Conservation (phyloP, 352 stramenopile genomes). For the Phytopythium vexans region DNA sequence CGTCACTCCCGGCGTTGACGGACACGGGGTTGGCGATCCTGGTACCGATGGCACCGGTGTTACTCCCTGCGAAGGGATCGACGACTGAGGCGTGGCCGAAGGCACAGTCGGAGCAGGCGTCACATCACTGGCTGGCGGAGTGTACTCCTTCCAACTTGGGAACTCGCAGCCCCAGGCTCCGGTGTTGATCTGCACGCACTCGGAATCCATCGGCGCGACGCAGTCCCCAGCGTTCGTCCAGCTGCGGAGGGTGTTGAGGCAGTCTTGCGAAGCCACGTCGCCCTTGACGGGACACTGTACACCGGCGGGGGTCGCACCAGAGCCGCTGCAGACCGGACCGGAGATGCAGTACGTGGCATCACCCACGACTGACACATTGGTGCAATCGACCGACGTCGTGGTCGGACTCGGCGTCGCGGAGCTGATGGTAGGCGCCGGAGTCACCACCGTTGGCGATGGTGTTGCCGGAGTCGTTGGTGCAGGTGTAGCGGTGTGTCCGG, state of each 20-base stretch:
- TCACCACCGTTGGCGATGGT: constrained; percentile 3
- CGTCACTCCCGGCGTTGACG: neutral
- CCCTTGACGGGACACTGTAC: constrained; percentile 47
- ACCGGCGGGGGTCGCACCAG: constrained; percentile 26
- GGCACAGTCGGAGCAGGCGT: constrained; percentile 8
- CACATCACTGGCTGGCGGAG: constrained; percentile 12
- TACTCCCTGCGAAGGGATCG: constrained; percentile 16
- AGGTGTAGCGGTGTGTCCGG: constrained; percentile 1
- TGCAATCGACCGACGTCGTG: constrained; percentile 17
- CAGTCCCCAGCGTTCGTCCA: constrained; percentile 35
- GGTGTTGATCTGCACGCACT: constrained; percentile 42
- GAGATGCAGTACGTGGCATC: constrained; percentile 67
- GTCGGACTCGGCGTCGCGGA: constrained; percentile 1
- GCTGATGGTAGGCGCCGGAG: neutral
- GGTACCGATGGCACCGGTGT: constrained; percentile 6
- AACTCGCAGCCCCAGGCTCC: constrained; percentile 58
- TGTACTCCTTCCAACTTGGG: constrained; percentile 5
- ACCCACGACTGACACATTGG: constrained; percentile 46
- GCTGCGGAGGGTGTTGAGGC: constrained; percentile 43
- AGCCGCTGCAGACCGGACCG: constrained; percentile 48
- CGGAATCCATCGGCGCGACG: constrained; percentile 36
- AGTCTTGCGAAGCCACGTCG: constrained; percentile 42
- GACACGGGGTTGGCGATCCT: constrained; percentile 4
- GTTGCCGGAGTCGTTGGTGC: constrained; percentile 4
- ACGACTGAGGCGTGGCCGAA: constrained; percentile 4